phyloP scores from a whole-genome alignment of 129 eudicot species.

The Pseudognaphalium luteoalbum region DNA sequence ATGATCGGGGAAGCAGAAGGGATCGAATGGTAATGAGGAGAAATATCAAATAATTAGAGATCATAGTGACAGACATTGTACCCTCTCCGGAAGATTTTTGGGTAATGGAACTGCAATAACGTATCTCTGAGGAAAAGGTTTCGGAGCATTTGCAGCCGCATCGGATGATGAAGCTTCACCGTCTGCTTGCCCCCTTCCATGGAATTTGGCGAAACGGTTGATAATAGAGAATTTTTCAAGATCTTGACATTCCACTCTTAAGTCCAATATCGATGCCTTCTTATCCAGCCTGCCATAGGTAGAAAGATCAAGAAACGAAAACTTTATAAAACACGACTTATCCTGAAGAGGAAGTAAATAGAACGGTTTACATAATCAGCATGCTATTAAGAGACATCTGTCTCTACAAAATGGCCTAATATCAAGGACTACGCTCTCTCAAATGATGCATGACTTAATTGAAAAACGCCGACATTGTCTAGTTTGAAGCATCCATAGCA shows the following conservation, averaged over 20 bases:
- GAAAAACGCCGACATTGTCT: neutral
- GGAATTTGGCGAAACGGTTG: constrained; percentile 74
- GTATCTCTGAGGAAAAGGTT: constrained; percentile 60
- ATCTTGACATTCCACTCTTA: constrained; percentile 77
- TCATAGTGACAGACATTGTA: constrained; percentile 85
- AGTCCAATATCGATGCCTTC: constrained; percentile 62
- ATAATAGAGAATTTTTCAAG: constrained; percentile 69
- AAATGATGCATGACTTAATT: no score
- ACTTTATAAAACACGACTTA: neutral
- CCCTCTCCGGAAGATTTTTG: constrained; percentile 75
- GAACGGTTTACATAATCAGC: neutral
- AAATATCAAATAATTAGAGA: constrained; percentile 33
- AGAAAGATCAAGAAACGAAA: neutral
- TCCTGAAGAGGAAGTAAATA: neutral
- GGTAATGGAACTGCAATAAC: constrained; percentile 72
- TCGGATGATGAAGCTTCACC: constrained; percentile 60
- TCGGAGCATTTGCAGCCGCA: constrained; percentile 44
- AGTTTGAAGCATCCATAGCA: neutral
- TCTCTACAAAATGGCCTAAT: neutral
- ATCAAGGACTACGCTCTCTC: neutral
- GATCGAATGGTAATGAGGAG: constrained; percentile 8
- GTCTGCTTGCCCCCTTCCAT: constrained; percentile 71
- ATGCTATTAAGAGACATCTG: neutral
- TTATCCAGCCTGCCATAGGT: constrained; percentile 57
- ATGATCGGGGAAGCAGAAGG: constrained; percentile 23